These are phyloP conservation scores for Backusella morwellensis DNA, from an alignment of 192 early-diverging fungal species.

Conservation along the genomic window DNA sequence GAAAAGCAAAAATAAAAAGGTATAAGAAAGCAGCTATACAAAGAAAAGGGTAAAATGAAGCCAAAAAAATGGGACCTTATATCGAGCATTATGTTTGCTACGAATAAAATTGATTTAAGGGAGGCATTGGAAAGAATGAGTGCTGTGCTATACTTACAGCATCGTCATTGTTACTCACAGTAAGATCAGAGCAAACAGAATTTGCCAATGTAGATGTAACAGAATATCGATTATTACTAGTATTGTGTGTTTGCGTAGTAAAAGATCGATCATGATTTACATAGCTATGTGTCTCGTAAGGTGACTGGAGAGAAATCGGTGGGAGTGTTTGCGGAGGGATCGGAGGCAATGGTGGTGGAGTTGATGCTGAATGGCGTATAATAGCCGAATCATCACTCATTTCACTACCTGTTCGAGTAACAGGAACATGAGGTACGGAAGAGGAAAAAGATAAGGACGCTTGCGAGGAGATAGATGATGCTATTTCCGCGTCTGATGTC, in stretches of 20 bases:
- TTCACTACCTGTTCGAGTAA: slow-evolving; percentile 7
- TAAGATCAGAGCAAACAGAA: neutral
- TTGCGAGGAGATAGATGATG: neutral
- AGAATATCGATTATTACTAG: neutral
- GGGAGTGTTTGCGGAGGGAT: neutral
- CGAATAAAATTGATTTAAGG: neutral
- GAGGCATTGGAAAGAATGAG: neutral
- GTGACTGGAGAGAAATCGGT: neutral
- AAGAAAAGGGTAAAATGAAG: neutral
- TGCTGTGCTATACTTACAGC: neutral
- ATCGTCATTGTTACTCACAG: neutral
- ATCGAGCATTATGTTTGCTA: neutral
- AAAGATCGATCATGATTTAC: neutral
- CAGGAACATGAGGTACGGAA: neutral
- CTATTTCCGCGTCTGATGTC: neutral
- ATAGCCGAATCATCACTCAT: neutral
- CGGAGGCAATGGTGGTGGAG: neutral
- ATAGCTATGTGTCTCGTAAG: neutral
- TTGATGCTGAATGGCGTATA: neutral
- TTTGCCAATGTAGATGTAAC: neutral
- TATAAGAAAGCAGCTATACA: neutral
- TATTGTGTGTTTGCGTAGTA: neutral
- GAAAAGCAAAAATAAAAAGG: neutral
- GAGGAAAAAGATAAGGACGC: slow-evolving; percentile 1
- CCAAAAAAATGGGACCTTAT: neutral